Evolutionary conservation across 2,329 filamentous ascomycete genomes (phyloP).

Genomic region (Monosporascus sp.): DNA sequence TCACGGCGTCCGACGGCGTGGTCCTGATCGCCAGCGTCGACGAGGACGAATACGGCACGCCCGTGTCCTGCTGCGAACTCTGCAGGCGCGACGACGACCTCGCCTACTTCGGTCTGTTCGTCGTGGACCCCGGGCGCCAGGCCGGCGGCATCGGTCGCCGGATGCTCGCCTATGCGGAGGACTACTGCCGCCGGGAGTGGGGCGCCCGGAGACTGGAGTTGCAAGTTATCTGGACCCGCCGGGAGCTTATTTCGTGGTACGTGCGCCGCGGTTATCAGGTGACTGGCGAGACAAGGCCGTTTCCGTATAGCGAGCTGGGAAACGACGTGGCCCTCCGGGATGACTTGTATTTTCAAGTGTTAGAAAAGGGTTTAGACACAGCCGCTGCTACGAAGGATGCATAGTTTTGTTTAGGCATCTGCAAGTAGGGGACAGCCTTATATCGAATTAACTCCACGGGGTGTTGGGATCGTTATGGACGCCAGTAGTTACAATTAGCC

Average conservation of each 20-base stretch:
- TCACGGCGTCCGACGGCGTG: constrained; percentile 11
- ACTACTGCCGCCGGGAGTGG: constrained; percentile 27
- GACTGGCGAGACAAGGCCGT: constrained; percentile 34
- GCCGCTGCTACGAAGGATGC: no score
- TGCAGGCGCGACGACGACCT: constrained; percentile 19
- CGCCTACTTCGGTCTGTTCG: constrained; percentile 43
- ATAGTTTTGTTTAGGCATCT: no score
- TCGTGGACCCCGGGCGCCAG: constrained; percentile 37
- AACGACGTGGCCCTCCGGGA: constrained; percentile 32
- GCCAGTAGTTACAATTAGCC: no score
- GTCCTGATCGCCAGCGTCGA: constrained; percentile 30
- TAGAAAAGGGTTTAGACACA: constrained; percentile 31
- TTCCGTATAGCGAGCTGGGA: constrained; percentile 34
- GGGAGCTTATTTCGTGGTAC: constrained; percentile 43
- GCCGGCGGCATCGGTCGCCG: constrained; percentile 37
- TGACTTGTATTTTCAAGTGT: constrained; percentile 34
- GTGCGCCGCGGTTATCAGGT: constrained; percentile 34
- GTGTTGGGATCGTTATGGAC: no score
- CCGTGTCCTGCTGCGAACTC: constrained; percentile 42
- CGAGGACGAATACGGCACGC: constrained; percentile 6
- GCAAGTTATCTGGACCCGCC: constrained; percentile 36
- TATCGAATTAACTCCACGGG: no score
- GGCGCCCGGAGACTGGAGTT: constrained; percentile 34
- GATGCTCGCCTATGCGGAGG: constrained; percentile 37
- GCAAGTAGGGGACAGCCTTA: no score